phyloP scores from a whole-genome alignment of 1,284 basidiomycete species.

The Fomitopsis betulina region DNA sequence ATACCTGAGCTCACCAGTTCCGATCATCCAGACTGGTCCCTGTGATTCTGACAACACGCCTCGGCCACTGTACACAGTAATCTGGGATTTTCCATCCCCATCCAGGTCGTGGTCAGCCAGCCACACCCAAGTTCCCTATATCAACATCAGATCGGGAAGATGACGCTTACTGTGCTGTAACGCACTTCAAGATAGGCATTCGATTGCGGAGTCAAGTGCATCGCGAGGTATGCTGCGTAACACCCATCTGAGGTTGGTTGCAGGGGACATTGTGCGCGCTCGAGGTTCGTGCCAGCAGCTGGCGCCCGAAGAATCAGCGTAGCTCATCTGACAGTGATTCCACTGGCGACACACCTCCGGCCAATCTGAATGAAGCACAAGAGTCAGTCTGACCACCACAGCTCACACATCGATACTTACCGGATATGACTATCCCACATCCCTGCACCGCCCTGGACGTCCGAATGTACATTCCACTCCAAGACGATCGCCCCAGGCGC shows the following conservation, averaged over 20 bases:
- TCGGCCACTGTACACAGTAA: constrained; percentile 67
- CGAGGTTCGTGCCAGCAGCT: constrained; percentile 51
- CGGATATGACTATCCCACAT: constrained; percentile 71
- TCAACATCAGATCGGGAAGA: not conserved
- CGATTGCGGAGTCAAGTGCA: constrained; percentile 56
- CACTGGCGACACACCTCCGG: constrained; percentile 19
- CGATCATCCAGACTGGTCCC: constrained; percentile 74
- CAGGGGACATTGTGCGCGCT: constrained; percentile 39
- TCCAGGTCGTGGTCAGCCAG: constrained; percentile 75
- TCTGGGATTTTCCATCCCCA: constrained; percentile 38
- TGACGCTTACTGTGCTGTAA: not conserved
- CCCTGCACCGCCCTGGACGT: constrained; percentile 54
- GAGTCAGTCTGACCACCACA: not conserved
- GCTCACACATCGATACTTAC: not conserved
- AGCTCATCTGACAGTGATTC: no score
- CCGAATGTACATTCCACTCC: constrained; percentile 68
- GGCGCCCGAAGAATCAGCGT: not conserved
- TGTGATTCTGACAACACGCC: constrained; percentile 72
- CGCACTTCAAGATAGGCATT: constrained; percentile 58
- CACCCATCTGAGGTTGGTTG: constrained; percentile 38
- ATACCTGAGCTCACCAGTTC: constrained; percentile 45
- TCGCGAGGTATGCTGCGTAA: constrained; percentile 52
- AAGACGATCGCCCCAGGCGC: constrained; percentile 67
- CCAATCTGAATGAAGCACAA: constrained; percentile 11
- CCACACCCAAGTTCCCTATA: constrained; percentile 62